Evolutionary conservation across 129 eudicot genomes (phyloP).

Genomic region (Centrapalus pauciflorus): DNA sequence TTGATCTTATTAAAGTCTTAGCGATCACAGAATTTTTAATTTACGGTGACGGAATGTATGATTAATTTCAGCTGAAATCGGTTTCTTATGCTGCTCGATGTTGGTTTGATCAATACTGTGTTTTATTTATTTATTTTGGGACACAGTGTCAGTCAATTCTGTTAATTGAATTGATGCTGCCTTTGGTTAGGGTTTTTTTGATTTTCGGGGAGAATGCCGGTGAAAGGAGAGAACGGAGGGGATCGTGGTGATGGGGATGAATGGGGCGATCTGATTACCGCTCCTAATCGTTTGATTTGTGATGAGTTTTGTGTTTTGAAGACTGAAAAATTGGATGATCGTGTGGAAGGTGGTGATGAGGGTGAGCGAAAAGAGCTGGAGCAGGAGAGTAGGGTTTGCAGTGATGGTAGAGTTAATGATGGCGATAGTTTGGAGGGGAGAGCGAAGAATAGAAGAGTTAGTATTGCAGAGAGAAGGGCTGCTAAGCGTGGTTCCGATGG

Average conservation of each 20-base stretch:
- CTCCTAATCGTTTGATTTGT: constrained; percentile 27
- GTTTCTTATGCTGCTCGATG: neutral
- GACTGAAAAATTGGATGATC: constrained; percentile 26
- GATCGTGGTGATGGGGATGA: constrained; percentile 25
- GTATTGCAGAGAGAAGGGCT: constrained; percentile 50
- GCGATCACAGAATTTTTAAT: neutral
- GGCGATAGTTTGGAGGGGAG: neutral
- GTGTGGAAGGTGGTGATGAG: neutral
- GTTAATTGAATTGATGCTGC: neutral
- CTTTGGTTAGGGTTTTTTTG: constrained; percentile 24
- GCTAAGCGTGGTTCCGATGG: constrained; percentile 35
- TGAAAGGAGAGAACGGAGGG: constrained; percentile 26
- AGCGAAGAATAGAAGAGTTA: constrained; percentile 7
- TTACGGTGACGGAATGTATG: neutral
- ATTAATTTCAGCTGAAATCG: constrained; percentile 7
- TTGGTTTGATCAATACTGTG: neutral
- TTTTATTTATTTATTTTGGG: neutral
- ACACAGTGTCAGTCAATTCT: constrained; percentile 44
- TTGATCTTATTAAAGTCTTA: neutral
- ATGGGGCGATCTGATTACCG: constrained; percentile 33
- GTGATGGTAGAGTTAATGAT: neutral
- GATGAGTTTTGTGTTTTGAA: constrained; percentile 24
- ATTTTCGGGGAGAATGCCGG: constrained; percentile 8
- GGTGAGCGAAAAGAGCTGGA: neutral
- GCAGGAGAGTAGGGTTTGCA: neutral